Base-by-base conservation (phyloP, 768 basidiomycete species). In the Chiua virens region DNA sequence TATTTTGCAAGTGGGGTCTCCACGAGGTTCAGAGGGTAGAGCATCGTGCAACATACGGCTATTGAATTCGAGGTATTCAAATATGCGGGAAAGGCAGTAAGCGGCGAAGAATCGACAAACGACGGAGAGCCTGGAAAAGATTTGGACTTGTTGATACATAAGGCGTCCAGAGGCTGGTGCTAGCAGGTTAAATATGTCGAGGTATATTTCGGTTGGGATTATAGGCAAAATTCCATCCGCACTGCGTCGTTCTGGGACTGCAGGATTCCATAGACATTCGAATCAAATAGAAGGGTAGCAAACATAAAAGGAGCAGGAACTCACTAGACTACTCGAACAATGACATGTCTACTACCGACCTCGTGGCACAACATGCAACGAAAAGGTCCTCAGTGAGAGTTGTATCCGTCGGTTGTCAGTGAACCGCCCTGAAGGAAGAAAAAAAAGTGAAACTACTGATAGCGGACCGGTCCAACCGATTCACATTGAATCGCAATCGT, bases 151-250 rank as follows among this genome's bases (percentile, higher is more conserved):
- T 18, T 71, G 58, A 4, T 43, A 39, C 9, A 42, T 44, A 9
- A 36, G 54, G 49, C 30, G 49, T 1, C 57, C 45, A n/a, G 59
- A 47, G 0, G 59, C 42, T 21, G 66, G 63, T 30, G 53, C 55
- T 4, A 78, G 34, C 30, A 61, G 58, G n/a, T 64, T 65, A 37
- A 77, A 69, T 17, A 79, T 75, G 46, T 67, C 59, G 5, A 72
- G 52, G 45, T 78, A 79, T 18, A 79, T 64, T 52, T 80, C 78
- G 52, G 68, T 71, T 3, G 78, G 78, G 46, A 80, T 68, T 6
- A 65, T 57, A 3, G 67, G 57, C 15, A 73, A 55, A 6, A 8
- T 13, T 23, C 43, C 50, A 3, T 43, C 27, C 1, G 15, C 53
- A 2, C 13, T 41, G 8, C 51, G 56, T 27, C 71, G 58, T 25